phyloP scores from a whole-genome alignment of 495 filamentous ascomycete species.

The Clavariopsis aquatica region DNA sequence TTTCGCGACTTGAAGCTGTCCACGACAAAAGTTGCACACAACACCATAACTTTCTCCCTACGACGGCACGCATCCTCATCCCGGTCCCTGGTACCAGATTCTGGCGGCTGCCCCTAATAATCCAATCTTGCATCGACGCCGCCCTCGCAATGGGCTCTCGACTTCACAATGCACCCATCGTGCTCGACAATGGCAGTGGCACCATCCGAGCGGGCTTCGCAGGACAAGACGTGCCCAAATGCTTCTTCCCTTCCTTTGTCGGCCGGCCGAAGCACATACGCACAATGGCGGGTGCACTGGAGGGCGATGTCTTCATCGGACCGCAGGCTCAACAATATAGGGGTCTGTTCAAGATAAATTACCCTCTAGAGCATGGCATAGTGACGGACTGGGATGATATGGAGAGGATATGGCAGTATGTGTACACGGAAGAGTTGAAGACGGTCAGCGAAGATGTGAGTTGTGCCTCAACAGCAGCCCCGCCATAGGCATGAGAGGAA shows the following conservation, averaged over 20 bases:
- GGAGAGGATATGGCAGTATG: conserved; percentile 97
- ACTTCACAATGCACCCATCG: conserved; percentile 94
- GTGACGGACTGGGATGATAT: conserved; percentile 99
- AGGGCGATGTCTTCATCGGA: conserved; percentile 97
- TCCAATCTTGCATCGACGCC: background rate
- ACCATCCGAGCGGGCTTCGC: conserved; percentile 97
- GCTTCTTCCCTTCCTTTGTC: conserved; percentile 97
- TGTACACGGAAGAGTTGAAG: conserved; percentile 82
- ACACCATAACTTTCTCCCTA: background rate
- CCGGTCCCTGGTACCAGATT: too few relatives aligned
- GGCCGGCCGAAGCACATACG: conserved; percentile 96
- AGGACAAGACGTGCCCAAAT: conserved; percentile 92
- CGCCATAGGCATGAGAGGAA: background rate
- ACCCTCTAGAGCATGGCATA: conserved; percentile 95
- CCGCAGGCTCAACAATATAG: conserved; percentile 88
- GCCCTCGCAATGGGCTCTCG: conserved; percentile 36
- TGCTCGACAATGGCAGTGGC: conserved; percentile 97
- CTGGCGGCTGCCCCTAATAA: background rate
- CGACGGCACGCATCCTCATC: background rate
- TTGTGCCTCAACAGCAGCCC: background rate
- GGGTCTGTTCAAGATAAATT: conserved; percentile 90
- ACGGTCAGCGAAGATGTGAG: conserved; percentile 91
- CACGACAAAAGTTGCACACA: background rate
- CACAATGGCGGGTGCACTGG: conserved; percentile 90
- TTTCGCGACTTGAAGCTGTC: background rate